A percentile compares a stretch with the other conserved stretches of the same genome.
These are phyloP conservation scores for Sinapis alba DNA, from an alignment of 441 rosid genomes.

Conservation along the genomic window DNA sequence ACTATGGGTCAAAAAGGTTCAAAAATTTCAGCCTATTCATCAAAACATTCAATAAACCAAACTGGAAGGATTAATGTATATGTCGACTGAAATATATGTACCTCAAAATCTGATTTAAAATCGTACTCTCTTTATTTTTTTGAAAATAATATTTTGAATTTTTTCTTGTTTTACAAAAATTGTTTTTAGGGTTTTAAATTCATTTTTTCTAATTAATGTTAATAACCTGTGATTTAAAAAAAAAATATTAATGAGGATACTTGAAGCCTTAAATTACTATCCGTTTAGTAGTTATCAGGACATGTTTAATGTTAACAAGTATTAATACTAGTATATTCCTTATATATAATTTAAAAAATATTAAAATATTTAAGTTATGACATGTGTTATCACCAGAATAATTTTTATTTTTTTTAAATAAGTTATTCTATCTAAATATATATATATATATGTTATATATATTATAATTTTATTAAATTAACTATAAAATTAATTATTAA, in stretches of 20 bases:
- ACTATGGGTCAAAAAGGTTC: background rate
- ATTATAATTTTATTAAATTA: no score
- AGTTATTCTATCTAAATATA: no score
- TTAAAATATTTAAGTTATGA: no score
- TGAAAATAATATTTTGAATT: background rate
- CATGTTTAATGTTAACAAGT: background rate
- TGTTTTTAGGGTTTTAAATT: background rate
- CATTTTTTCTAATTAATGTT: background rate
- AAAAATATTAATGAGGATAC: background rate
- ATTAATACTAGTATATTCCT: no score
- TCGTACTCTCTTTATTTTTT: background rate
- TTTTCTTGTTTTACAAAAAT: background rate
- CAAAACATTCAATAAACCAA: background rate
- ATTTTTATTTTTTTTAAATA: no score
- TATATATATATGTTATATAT: no score
- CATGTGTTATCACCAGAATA: no score
- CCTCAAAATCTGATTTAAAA: background rate
- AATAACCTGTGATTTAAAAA: background rate
- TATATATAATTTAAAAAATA: no score
- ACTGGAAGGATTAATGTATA: background rate
- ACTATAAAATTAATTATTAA: no score
- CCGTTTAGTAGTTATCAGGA: background rate
- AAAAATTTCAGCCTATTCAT: background rate
- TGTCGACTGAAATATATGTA: background rate
- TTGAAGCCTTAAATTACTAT: background rate